A percentile compares a stretch with the other conserved stretches of the same genome.
Evolutionary conservation across 1,284 basidiomycete genomes (phyloP).

Genomic region (Bjerkandera adusta): DNA sequence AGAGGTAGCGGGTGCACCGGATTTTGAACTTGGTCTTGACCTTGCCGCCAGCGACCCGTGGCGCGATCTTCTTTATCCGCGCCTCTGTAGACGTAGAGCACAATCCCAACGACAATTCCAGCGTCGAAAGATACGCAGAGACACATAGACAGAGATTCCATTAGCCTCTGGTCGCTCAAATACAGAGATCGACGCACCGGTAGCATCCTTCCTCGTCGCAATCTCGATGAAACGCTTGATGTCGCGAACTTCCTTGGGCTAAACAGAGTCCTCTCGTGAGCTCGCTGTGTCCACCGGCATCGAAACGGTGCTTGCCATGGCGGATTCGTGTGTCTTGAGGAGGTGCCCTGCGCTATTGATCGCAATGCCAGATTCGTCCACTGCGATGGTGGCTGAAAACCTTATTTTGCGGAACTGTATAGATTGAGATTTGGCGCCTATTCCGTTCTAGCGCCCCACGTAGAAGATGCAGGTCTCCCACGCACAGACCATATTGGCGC

Average conservation of each 20-base stretch:
- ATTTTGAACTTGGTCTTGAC: conserved; percentile 98
- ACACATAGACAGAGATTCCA: not conserved
- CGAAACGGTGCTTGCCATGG: conserved; percentile 25
- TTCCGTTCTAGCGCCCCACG: too few species aligned
- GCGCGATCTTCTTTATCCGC: conserved; percentile 92
- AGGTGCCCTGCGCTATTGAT: conserved; percentile 12
- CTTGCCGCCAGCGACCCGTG: conserved; percentile 69
- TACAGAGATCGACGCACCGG: conserved; percentile 46
- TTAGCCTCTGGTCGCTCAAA: conserved; percentile 17
- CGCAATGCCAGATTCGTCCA: conserved; percentile 9
- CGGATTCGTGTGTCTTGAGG: conserved; percentile 24
- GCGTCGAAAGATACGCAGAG: not conserved
- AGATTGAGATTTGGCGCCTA: too few species aligned
- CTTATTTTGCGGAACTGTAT: conserved; percentile 11
- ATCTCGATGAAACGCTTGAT: conserved; percentile 99
- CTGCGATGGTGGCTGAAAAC: conserved; percentile 15
- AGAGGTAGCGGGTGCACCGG: conserved; percentile 95
- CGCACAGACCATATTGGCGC: too few species aligned
- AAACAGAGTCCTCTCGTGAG: not conserved
- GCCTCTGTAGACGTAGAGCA: conserved; percentile 60
- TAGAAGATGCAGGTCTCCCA: too few species aligned
- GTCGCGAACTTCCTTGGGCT: conserved; percentile 96
- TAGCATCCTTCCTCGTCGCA: conserved; percentile 86
- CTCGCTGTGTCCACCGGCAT: conserved; percentile 1
- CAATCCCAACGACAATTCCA: conserved; percentile 1